Percentiles rank a stretch among this genome's conserved stretches.
These are phyloP conservation scores for Ceratocystis albifundus DNA, from an alignment of 2,329 filamentous ascomycete species.

Conservation along the genomic window DNA sequence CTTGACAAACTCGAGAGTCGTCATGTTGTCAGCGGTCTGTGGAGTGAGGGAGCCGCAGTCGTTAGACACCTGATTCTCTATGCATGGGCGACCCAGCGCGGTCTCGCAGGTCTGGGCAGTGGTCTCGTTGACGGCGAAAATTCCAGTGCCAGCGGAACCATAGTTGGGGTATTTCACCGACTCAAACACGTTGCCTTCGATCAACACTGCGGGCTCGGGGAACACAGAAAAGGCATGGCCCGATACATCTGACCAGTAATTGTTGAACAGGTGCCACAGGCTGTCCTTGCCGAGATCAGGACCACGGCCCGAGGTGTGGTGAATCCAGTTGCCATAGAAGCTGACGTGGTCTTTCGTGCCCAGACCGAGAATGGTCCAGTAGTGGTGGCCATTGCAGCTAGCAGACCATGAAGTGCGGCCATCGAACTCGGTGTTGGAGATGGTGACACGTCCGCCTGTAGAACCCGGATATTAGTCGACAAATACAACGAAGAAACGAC, in stretches of 20 bases:
- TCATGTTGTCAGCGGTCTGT: conserved; percentile 22
- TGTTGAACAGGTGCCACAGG: conserved; percentile 33
- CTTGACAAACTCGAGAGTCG: conserved; percentile 25
- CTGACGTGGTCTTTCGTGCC: conserved; percentile 34
- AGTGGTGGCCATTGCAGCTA: conserved; percentile 37
- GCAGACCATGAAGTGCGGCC: conserved; percentile 35
- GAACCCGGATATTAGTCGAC: background rate
- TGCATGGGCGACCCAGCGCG: conserved; percentile 26
- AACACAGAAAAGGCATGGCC: conserved; percentile 38
- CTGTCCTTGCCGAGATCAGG: conserved; percentile 26
- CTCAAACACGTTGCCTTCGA: conserved; percentile 38
- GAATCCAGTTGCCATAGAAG: conserved; percentile 36
- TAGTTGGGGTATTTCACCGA: conserved; percentile 33
- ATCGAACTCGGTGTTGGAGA: conserved; percentile 39
- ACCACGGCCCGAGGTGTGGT: conserved; percentile 35
- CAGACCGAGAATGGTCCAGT: conserved; percentile 36
- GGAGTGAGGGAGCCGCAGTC: conserved; percentile 23
- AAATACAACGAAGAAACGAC: too few species aligned
- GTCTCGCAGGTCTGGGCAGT: conserved; percentile 25
- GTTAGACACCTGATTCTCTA: conserved; percentile 25
- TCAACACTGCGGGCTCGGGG: conserved; percentile 28
- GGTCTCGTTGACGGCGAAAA: conserved; percentile 26
- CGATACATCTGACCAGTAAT: conserved; percentile 33
- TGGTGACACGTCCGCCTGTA: conserved; percentile 31
- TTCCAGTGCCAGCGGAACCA: conserved; percentile 25